Evolutionary conservation across 2,329 filamentous ascomycete species (phyloP), one percentile per base, ranked within the genome.

Genomic region (Colletotrichum salicis): DNA sequence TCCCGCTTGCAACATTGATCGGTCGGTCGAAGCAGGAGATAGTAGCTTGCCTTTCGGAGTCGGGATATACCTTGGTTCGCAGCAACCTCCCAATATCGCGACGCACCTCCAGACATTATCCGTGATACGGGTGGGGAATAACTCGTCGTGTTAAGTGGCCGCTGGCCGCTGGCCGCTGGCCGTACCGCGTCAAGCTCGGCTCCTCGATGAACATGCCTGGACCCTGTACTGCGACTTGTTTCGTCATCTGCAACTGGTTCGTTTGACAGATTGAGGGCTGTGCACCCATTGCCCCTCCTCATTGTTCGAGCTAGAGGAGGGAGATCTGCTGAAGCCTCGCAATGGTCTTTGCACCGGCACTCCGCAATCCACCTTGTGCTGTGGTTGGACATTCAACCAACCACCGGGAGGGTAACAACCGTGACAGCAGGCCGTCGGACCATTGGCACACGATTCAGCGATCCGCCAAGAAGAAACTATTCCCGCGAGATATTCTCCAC

Each of bases 371-470:
- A 69, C 65, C 54, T 55, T 56, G 65, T 60, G 54, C 69, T 22
- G 24, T 55, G 61, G 27, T 59, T 60, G 54, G 33, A 59, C 27
- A 31, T 70, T 31, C 37, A 63, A 60, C 65, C 70, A 72, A 72
- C 65, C 70, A 61, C 70, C 48, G 55, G 33, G 65, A 69, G 41
- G 59, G 54, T 45, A n/a, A 58, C 33, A 61, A 33, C 58, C 68
- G 57, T 71, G 68, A 67, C 68, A 60, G 56, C 63, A 48, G 67
- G 62, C 37, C 58, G 64, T 67, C 52, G 57, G 58, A 45, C n/a
- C 52, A 71, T 54, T 63, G 59, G 60, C 59, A 58, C 70, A 70
- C 60, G 70, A 72, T 72, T 72, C 70, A 70, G 57, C 59, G 35
- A 55, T 69, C 41, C 55, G 55, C 59, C 66, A 64, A 66, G 59